A percentile compares a stretch with the other conserved stretches of the same genome.
Conservation (phyloP, 140 eudicot genomes). For the Oenanthe javanica region DNA sequence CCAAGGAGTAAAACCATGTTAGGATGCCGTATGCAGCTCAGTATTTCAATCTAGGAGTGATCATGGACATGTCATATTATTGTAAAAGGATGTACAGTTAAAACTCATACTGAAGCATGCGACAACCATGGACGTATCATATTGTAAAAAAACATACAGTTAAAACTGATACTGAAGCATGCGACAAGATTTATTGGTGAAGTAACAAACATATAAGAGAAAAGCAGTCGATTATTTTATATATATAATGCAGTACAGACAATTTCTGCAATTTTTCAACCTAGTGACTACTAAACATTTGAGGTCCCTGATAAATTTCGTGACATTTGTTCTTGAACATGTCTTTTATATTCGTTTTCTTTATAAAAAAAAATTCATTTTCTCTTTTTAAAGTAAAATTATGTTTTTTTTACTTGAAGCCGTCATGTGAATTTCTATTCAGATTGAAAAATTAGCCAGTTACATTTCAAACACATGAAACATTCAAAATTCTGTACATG, state of each 20-base stretch:
- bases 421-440: neutral
- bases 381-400: neutral
- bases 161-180: neutral
- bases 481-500: neutral
- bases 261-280: neutral
- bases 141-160: neutral
- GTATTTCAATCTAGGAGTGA: slow-evolving; percentile 16
- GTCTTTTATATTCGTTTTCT: neutral
- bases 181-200: neutral
- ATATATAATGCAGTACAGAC: neutral
- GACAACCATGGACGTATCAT: neutral
- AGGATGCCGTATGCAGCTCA: slow-evolving; percentile 21
- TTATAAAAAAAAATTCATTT: neutral
- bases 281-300: neutral
- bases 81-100: neutral
- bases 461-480: neutral
- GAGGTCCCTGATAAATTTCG: neutral
- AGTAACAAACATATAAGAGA: neutral
- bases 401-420: neutral
- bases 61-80: neutral
- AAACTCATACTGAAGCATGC: neutral
- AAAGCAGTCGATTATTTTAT: neutral
- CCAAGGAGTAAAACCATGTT: slow-evolving; percentile 25
- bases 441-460: neutral
- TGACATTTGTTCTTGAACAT: neutral